A percentile compares a stretch with the other conserved stretches of the same genome.
Conservation (phyloP, 1,284 basidiomycete species). For the Flammula alnicola region DNA sequence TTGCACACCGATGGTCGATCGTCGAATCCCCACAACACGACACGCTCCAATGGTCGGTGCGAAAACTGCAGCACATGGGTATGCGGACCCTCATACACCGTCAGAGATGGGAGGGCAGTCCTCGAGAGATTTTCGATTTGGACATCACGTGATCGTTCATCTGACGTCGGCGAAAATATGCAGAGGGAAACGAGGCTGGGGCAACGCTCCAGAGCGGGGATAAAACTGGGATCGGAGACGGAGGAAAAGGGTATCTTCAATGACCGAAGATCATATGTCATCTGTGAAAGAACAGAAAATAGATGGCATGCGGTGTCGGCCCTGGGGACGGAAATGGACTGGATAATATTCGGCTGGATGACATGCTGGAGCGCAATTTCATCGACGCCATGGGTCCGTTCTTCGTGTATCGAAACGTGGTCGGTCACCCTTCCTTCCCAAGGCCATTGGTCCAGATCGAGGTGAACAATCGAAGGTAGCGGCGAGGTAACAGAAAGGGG, state of each 20-base stretch:
- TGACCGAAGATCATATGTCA: conserved; percentile 23
- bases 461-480: conserved; percentile 26
- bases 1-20: conserved; percentile 26
- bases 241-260: conserved; percentile 31
- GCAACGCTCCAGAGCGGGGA: conserved; percentile 30
- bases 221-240: conserved; percentile 25
- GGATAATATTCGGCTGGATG: conserved; percentile 32
- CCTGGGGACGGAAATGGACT: conserved; percentile 35
- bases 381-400: conserved; percentile 28
- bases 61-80: conserved; percentile 28
- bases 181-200: conserved; percentile 32
- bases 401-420: conserved; percentile 37
- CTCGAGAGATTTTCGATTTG: conserved; percentile 19
- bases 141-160: conserved; percentile 22
- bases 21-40: conserved; percentile 34
- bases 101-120: conserved; percentile 26
- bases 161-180: conserved; percentile 30
- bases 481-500: conserved; percentile 13
- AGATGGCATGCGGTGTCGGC: conserved; percentile 32
- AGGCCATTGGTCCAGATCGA: conserved; percentile 40
- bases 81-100: conserved; percentile 33
- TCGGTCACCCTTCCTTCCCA: conserved; percentile 36
- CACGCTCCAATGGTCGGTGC: conserved; percentile 24
- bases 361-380: conserved; percentile 27
- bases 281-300: conserved; percentile 28